phyloP scores from a whole-genome alignment of 768 basidiomycete genomes.

The Chalciporus chontae region DNA sequence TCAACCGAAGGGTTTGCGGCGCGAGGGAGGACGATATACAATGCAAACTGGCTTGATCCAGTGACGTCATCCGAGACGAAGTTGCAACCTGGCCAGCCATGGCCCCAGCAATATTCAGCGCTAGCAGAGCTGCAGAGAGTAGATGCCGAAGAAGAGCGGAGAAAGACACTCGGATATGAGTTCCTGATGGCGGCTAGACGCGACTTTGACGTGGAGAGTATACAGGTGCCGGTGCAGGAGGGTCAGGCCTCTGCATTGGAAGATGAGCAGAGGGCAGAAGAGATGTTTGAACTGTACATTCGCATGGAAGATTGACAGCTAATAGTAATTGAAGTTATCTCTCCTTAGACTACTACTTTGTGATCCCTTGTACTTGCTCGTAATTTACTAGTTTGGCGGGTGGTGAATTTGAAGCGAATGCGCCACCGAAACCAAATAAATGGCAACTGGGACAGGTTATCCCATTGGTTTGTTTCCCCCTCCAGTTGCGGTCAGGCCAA shows the following conservation, averaged over 20 bases:
- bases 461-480: constrained; percentile 36
- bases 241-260: background rate
- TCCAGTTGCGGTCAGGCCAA: constrained; percentile 49
- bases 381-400: background rate
- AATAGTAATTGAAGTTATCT: no score
- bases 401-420: background rate
- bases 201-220: background rate
- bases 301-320: constrained; percentile 6
- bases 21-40: constrained; percentile 32
- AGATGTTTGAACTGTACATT: constrained; percentile 43
- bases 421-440: constrained; percentile 37
- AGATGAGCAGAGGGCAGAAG: constrained; percentile 15
- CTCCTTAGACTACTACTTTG: no score
- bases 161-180: background rate
- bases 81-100: background rate
- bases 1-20: constrained; percentile 4
- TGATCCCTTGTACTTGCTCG: no score
- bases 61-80: background rate
- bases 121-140: constrained; percentile 14
- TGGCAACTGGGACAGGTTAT: constrained; percentile 27
- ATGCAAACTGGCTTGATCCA: background rate
- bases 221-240: background rate
- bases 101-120: background rate
- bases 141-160: constrained; percentile 22
- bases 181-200: constrained; percentile 9